phyloP scores from a whole-genome alignment of 371 early-diverging fungal species.

The Mortierella sp. region DNA sequence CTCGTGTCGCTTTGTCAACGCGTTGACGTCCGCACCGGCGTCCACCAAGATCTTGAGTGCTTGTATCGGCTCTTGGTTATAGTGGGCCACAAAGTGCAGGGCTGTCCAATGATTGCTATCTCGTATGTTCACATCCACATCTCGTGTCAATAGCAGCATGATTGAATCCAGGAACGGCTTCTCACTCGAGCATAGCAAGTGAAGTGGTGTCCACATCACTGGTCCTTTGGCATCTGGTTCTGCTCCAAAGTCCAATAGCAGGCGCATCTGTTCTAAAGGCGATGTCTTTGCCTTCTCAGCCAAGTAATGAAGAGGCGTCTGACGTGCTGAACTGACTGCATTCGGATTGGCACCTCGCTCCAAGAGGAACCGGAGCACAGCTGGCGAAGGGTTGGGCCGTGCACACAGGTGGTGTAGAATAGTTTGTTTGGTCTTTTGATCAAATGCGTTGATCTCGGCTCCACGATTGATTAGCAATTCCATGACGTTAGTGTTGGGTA shows the following conservation, averaged over 20 bases:
- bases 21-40: constrained; percentile 63
- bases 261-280: constrained; percentile 44
- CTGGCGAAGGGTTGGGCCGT: constrained; percentile 40
- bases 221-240: constrained; percentile 55
- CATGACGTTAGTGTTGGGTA: constrained; percentile 27
- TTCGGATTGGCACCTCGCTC: constrained; percentile 52
- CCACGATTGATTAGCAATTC: constrained; percentile 50
- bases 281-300: constrained; percentile 42
- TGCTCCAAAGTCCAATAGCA: constrained; percentile 61
- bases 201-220: constrained; percentile 56
- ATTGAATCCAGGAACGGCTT: constrained; percentile 50
- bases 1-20: constrained; percentile 43
- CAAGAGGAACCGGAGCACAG: constrained; percentile 38
- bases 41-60: constrained; percentile 53
- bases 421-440: constrained; percentile 47
- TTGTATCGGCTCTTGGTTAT: constrained; percentile 55
- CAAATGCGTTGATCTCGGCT: constrained; percentile 50
- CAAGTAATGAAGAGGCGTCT: constrained; percentile 43
- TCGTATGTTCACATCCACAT: constrained; percentile 63
- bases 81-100: constrained; percentile 74
- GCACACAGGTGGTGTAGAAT: constrained; percentile 45
- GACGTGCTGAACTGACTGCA: constrained; percentile 46
- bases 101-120: constrained; percentile 84
- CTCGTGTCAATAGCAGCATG: constrained; percentile 58
- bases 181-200: constrained; percentile 57